Evolutionary conservation across 805 yeast genomes (phyloP).

Genomic region (Debaryomyces hansenii): DNA sequence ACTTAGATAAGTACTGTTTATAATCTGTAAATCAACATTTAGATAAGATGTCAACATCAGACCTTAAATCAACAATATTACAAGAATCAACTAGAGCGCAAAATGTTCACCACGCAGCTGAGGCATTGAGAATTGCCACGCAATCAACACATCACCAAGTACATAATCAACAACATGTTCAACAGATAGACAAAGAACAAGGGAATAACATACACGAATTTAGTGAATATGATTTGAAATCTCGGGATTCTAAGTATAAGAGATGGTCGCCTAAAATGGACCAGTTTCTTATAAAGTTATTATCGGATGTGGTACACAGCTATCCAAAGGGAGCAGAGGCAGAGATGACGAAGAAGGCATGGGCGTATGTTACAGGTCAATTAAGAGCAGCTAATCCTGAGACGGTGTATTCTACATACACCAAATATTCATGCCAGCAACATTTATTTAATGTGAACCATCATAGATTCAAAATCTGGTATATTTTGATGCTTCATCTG

Average conservation of each 20-base stretch:
- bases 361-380: constrained; percentile 38
- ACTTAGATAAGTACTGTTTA: constrained; percentile 7
- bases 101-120: constrained; percentile 19
- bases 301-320: constrained; percentile 37
- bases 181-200: constrained; percentile 5
- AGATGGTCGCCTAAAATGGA: constrained; percentile 42
- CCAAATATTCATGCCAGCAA: constrained; percentile 40
- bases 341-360: constrained; percentile 35
- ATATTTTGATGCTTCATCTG: constrained; percentile 30
- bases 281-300: constrained; percentile 28
- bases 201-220: constrained; percentile 16
- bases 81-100: constrained; percentile 3
- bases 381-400: constrained; percentile 38
- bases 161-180: constrained; percentile 9
- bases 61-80: constrained; percentile 4
- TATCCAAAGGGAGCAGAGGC: constrained; percentile 29
- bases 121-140: constrained; percentile 20
- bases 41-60: constrained; percentile 4
- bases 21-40: constrained; percentile 1
- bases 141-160: constrained; percentile 12
- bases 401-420: constrained; percentile 40
- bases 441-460: constrained; percentile 37
- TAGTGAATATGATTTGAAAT: constrained; percentile 30
- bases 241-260: constrained; percentile 35
- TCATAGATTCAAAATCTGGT: constrained; percentile 37